Percentiles rank a stretch among this genome's conserved stretches.
phyloP scores from a whole-genome alignment of 257 asterid species.

The Gentiana straminea region DNA sequence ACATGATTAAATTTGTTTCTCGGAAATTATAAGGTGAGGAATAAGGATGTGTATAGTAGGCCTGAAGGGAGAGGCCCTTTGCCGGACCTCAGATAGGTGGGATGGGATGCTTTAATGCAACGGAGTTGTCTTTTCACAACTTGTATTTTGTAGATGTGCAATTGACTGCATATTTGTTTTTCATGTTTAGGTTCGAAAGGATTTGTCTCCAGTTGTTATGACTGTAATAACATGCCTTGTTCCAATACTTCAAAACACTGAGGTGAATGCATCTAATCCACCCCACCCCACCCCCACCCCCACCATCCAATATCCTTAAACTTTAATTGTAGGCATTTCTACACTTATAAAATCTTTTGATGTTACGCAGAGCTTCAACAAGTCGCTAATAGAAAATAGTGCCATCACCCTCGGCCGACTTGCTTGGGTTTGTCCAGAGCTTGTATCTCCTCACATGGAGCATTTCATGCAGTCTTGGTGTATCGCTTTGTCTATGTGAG shows the following conservation, averaged over 20 bases:
- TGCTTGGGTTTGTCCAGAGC: slow-evolving; percentile 92
- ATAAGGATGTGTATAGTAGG: no score
- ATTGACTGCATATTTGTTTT: slow-evolving; percentile 5
- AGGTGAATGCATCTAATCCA: slow-evolving; percentile 33
- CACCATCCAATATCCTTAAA: no score
- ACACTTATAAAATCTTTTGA: slow-evolving; percentile 7
- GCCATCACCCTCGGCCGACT: slow-evolving; percentile 92
- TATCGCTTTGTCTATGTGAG: slow-evolving; percentile 83
- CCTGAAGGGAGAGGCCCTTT: no score
- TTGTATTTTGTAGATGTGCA: neutral
- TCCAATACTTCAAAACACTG: slow-evolving; percentile 78
- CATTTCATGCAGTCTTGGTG: slow-evolving; percentile 97
- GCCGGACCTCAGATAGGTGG: no score
- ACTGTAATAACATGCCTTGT: slow-evolving; percentile 72
- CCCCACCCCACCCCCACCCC: no score
- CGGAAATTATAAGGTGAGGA: no score
- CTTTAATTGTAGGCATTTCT: no score
- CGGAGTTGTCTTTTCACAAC: neutral
- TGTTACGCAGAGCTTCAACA: slow-evolving; percentile 54
- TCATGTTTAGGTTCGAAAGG: slow-evolving; percentile 67
- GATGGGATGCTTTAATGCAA: neutral
- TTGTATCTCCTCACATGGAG: slow-evolving; percentile 91
- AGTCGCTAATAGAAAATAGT: slow-evolving; percentile 85
- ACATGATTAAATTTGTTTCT: no score
- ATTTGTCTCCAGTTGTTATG: slow-evolving; percentile 72